phyloP scores from a whole-genome alignment of 1,284 basidiomycete genomes.

The Leccinum solheimii region DNA sequence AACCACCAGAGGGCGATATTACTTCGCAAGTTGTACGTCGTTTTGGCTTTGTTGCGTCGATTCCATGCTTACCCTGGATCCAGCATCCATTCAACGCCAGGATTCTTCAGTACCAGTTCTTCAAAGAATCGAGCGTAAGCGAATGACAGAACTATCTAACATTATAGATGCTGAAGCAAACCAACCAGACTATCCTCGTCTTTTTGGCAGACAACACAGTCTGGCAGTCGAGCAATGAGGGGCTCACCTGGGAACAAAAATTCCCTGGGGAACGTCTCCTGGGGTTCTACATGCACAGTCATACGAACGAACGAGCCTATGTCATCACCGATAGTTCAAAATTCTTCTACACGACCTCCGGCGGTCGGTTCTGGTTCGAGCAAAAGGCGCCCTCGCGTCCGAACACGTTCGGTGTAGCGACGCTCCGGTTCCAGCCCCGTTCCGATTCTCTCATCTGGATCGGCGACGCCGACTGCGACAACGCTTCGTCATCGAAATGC shows the following conservation, averaged over 20 bases:
- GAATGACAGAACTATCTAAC: neutral
- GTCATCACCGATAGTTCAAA: constrained; percentile 72
- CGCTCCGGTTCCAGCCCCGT: constrained; percentile 87
- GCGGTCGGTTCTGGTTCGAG: constrained; percentile 72
- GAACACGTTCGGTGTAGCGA: constrained; percentile 76
- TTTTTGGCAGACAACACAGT: constrained; percentile 76
- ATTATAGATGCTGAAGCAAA: constrained; percentile 9
- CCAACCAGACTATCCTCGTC: constrained; percentile 74
- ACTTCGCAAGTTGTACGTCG: constrained; percentile 60
- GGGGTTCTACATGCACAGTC: constrained; percentile 84
- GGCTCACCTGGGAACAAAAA: constrained; percentile 84
- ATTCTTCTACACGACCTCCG: constrained; percentile 83
- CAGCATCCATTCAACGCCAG: constrained; percentile 74
- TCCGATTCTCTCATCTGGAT: constrained; percentile 91
- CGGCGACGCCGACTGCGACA: constrained; percentile 70
- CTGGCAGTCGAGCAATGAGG: constrained; percentile 95
- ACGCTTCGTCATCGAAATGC: constrained; percentile 48
- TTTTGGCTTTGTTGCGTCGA: neutral
- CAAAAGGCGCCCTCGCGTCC: constrained; percentile 66
- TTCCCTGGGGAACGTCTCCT: constrained; percentile 67
- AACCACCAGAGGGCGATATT: constrained; percentile 73
- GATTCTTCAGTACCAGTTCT: constrained; percentile 83
- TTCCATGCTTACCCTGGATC: constrained; percentile 14
- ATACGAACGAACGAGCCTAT: constrained; percentile 81
- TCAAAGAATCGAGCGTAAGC: constrained; percentile 68